Conservation (phyloP, 2,329 filamentous ascomycete species). For the Pseudogymnoascus sp. region DNA sequence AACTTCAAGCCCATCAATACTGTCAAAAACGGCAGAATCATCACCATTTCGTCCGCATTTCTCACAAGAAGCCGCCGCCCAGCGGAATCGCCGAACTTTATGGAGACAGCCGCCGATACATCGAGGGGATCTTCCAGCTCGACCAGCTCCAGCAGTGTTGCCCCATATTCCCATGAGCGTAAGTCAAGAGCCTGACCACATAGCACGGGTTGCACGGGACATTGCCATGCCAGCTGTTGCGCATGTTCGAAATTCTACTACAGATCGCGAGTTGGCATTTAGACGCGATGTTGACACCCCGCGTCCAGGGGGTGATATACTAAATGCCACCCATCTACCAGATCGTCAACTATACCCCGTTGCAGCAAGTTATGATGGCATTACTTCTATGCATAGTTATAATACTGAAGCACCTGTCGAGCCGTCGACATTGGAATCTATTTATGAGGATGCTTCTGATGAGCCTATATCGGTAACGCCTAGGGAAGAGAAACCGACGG, state of each 20-base stretch:
- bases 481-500: neutral
- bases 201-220: neutral
- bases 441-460: neutral
- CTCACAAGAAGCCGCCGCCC: neutral
- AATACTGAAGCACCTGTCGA: neutral
- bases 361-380: neutral
- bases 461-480: neutral
- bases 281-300: neutral
- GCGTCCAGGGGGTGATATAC: neutral
- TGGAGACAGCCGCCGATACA: neutral
- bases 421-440: neutral
- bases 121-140: neutral
- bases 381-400: neutral
- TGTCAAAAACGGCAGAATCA: neutral
- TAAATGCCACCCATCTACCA: neutral
- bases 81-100: neutral
- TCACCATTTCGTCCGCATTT: neutral
- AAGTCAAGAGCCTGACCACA: neutral
- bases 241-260: neutral
- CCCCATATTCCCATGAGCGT: neutral
- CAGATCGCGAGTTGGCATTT: neutral
- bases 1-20: neutral
- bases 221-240: neutral
- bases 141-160: neutral
- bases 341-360: neutral